Evolutionary conservation across 1,284 basidiomycete genomes (phyloP).

Genomic region (Leccinum insigne): DNA sequence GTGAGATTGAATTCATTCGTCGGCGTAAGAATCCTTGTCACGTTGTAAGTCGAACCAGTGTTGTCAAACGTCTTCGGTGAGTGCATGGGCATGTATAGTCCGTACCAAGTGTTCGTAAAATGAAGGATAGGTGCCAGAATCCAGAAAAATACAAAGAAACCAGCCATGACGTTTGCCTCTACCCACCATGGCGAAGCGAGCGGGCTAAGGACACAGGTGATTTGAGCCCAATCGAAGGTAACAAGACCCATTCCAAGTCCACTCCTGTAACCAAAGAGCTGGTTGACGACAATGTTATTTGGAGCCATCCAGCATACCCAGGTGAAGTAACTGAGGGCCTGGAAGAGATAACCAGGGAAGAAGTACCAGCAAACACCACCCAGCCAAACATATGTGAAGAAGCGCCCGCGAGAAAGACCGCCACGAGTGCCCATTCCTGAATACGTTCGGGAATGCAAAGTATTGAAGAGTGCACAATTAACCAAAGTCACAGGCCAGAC

Average conservation of each 20-base stretch:
- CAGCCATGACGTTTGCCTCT: constrained; percentile 77
- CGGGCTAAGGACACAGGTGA: constrained; percentile 53
- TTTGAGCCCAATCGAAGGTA: constrained; percentile 73
- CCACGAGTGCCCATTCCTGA: constrained; percentile 62
- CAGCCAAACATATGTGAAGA: constrained; percentile 69
- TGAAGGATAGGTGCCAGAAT: constrained; percentile 70
- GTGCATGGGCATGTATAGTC: constrained; percentile 61
- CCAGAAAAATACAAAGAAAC: constrained; percentile 84
- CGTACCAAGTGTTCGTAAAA: constrained; percentile 64
- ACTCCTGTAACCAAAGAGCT: constrained; percentile 79
- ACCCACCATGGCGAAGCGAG: constrained; percentile 73
- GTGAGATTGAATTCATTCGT: constrained; percentile 57
- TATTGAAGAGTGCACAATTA: constrained; percentile 82
- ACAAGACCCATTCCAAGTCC: constrained; percentile 76
- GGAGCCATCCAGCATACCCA: constrained; percentile 83
- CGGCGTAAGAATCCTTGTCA: constrained; percentile 59
- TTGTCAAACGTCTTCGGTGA: constrained; percentile 61
- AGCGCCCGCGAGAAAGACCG: constrained; percentile 72
- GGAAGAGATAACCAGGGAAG: constrained; percentile 73
- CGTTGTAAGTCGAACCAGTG: constrained; percentile 67
- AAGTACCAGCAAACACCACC: constrained; percentile 70
- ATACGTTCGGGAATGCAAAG: constrained; percentile 64
- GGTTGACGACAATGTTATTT: constrained; percentile 64
- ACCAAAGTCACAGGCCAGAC: constrained; percentile 90
- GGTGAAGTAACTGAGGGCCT: constrained; percentile 60